A percentile compares a stretch with the other conserved stretches of the same genome.
Evolutionary conservation across 371 early-diverging fungal species (phyloP).

Genomic region (Rhizomucor miehei): DNA sequence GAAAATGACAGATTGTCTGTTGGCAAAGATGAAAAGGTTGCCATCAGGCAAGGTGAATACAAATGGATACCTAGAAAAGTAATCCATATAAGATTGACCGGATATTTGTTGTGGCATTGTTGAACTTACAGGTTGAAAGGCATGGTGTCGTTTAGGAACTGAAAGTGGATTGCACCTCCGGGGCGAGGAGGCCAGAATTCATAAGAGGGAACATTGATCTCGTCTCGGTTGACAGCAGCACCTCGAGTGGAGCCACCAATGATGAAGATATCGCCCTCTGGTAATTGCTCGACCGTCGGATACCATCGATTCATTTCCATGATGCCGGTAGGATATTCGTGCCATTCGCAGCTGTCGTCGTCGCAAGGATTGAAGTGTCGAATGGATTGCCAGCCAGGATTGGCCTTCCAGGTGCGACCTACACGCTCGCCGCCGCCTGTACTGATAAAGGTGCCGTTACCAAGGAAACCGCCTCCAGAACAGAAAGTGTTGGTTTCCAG

Average conservation of each 20-base stretch:
- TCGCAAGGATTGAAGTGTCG: slow-evolving; percentile 51
- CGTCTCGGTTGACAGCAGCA: slow-evolving; percentile 46
- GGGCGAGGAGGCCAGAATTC: slow-evolving; percentile 44
- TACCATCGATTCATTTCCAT: slow-evolving; percentile 58
- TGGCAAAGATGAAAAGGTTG: slow-evolving; percentile 56
- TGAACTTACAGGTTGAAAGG: slow-evolving; percentile 59
- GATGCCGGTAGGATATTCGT: slow-evolving; percentile 29
- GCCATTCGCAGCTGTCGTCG: slow-evolving; percentile 43
- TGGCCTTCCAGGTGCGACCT: slow-evolving; percentile 41
- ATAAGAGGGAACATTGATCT: slow-evolving; percentile 47
- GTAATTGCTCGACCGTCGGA: slow-evolving; percentile 56
- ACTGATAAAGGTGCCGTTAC: slow-evolving; percentile 57
- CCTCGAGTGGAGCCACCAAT: slow-evolving; percentile 55
- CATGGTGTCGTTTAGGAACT: slow-evolving; percentile 55
- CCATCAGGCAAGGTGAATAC: slow-evolving; percentile 52
- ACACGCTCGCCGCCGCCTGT: slow-evolving; percentile 54
- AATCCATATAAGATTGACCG: too few relatives aligned
- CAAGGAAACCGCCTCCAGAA: slow-evolving; percentile 58
- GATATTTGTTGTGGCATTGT: background rate
- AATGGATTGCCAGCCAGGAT: slow-evolving; percentile 52
- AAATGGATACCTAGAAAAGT: slow-evolving; percentile 40
- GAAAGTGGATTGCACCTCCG: slow-evolving; percentile 26
- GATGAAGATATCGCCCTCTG: slow-evolving; percentile 55
- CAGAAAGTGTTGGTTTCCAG: slow-evolving; percentile 63
- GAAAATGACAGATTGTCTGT: slow-evolving; percentile 47